These are phyloP conservation scores for Cladosporium sp. DNA, from an alignment of 2,329 filamentous ascomycete genomes.

Conservation along the genomic window DNA sequence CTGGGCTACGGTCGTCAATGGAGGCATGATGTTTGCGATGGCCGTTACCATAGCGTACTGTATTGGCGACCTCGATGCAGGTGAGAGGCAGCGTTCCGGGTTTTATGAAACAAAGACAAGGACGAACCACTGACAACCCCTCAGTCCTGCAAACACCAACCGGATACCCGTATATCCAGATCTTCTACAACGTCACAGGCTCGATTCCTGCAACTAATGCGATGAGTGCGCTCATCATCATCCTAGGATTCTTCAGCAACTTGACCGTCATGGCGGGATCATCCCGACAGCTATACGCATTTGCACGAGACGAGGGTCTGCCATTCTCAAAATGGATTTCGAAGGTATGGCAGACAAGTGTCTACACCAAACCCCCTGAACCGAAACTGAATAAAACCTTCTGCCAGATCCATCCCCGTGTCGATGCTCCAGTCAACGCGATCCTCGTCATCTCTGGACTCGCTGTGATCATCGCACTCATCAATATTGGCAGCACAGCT, in stretches of 20 bases:
- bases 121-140: slow-evolving; percentile 16
- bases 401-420: slow-evolving; percentile 20
- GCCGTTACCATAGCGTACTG: slow-evolving; percentile 19
- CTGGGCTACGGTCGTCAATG: slow-evolving; percentile 13
- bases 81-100: not conserved
- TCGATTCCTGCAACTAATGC: slow-evolving; percentile 7
- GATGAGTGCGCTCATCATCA: slow-evolving; percentile 26
- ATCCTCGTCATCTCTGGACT: slow-evolving; percentile 18
- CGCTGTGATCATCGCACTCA: slow-evolving; percentile 17
- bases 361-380: not conserved
- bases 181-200: slow-evolving; percentile 33
- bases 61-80: slow-evolving; percentile 16
- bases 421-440: slow-evolving; percentile 26
- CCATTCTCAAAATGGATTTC: slow-evolving; percentile 32
- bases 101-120: no score
- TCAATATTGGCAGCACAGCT: slow-evolving; percentile 34
- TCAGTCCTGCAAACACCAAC: slow-evolving; percentile 21
- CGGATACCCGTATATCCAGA: slow-evolving; percentile 30
- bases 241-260: slow-evolving; percentile 36
- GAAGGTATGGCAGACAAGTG: slow-evolving; percentile 13
- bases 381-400: not conserved
- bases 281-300: slow-evolving; percentile 36
- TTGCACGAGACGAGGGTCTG: slow-evolving; percentile 38
- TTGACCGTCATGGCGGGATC: slow-evolving; percentile 37
- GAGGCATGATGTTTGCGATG: slow-evolving; percentile 16